phyloP scores from a whole-genome alignment of 257 asterid species.

The Schizonepeta tenuifolia region DNA sequence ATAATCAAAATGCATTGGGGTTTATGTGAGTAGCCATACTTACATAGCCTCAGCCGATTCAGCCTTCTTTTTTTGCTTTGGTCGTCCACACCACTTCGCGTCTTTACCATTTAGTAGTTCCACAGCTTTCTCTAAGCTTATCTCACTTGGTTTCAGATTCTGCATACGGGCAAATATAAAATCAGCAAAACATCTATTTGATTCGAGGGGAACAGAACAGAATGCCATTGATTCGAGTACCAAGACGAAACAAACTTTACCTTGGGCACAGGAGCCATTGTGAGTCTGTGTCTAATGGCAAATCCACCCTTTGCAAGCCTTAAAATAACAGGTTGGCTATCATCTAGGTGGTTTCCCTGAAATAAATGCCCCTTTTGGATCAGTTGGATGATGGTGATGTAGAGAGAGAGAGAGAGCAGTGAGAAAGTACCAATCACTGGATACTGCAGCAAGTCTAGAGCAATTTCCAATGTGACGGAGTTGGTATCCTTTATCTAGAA shows the following conservation, averaged over 20 bases:
- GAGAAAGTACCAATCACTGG: slow-evolving; percentile 73
- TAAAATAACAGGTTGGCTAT: slow-evolving; percentile 61
- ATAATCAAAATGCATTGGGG: background rate
- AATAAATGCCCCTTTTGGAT: slow-evolving; percentile 27
- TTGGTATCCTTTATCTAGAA: slow-evolving; percentile 61
- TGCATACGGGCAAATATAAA: slow-evolving; percentile 29
- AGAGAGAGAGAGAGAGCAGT: background rate
- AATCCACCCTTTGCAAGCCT: slow-evolving; percentile 67
- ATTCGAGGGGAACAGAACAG: background rate
- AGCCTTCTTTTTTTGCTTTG: slow-evolving; percentile 42
- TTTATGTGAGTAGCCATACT: slow-evolving; percentile 11
- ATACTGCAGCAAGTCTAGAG: slow-evolving; percentile 80
- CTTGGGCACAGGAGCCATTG: slow-evolving; percentile 77
- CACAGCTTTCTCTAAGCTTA: slow-evolving; percentile 72
- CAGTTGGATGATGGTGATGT: slow-evolving; percentile 16
- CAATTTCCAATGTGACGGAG: slow-evolving; percentile 75
- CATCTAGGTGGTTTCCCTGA: slow-evolving; percentile 90
- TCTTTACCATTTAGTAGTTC: slow-evolving; percentile 61
- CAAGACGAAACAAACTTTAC: slow-evolving; percentile 37
- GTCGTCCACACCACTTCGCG: slow-evolving; percentile 70
- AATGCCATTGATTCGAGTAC: background rate
- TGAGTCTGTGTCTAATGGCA: slow-evolving; percentile 65
- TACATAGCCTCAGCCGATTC: slow-evolving; percentile 46
- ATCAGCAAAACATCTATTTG: slow-evolving; percentile 11
- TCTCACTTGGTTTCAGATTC: slow-evolving; percentile 62